phyloP scores from a whole-genome alignment of 2,329 filamentous ascomycete genomes.

The Fusarium zealandicum region DNA sequence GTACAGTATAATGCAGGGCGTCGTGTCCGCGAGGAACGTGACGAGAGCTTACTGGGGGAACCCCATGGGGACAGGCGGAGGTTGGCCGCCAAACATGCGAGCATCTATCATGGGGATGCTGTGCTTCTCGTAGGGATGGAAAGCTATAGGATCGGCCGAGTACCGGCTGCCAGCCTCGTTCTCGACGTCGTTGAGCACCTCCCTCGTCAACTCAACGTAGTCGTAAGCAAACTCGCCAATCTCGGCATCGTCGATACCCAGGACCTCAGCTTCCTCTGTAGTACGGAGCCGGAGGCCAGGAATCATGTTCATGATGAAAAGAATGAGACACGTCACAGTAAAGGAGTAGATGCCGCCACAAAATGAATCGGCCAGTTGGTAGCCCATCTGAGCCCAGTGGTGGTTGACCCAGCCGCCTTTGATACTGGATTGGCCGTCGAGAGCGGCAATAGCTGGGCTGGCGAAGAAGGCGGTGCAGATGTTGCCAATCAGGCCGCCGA shows the following conservation, averaged over 20 bases:
- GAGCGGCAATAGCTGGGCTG: conserved; percentile 81
- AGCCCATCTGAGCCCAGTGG: conserved; percentile 83
- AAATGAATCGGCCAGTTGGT: conserved; percentile 83
- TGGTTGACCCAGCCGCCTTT: conserved; percentile 82
- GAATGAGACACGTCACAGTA: conserved; percentile 76
- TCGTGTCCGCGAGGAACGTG: neutral
- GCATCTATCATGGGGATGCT: conserved; percentile 57
- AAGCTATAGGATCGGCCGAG: conserved; percentile 50
- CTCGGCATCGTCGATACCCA: conserved; percentile 88
- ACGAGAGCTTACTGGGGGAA: conserved; percentile 32
- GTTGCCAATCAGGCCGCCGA: conserved; percentile 82
- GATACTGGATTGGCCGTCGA: conserved; percentile 75
- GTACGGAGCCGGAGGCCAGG: conserved; percentile 79
- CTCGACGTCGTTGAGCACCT: conserved; percentile 57
- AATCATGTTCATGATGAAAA: conserved; percentile 80
- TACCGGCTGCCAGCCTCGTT: conserved; percentile 54
- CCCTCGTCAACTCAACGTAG: conserved; percentile 81
- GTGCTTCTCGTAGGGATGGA: conserved; percentile 57
- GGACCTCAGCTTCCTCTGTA: conserved; percentile 77
- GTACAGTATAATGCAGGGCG: conserved; percentile 20
- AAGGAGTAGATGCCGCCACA: conserved; percentile 82
- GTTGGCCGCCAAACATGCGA: conserved; percentile 49
- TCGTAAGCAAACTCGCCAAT: conserved; percentile 97
- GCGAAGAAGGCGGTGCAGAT: conserved; percentile 84
- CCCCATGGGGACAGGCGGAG: conserved; percentile 32